Conservation (phyloP, 192 early-diverging fungal species). For the Coemansia sp. region DNA sequence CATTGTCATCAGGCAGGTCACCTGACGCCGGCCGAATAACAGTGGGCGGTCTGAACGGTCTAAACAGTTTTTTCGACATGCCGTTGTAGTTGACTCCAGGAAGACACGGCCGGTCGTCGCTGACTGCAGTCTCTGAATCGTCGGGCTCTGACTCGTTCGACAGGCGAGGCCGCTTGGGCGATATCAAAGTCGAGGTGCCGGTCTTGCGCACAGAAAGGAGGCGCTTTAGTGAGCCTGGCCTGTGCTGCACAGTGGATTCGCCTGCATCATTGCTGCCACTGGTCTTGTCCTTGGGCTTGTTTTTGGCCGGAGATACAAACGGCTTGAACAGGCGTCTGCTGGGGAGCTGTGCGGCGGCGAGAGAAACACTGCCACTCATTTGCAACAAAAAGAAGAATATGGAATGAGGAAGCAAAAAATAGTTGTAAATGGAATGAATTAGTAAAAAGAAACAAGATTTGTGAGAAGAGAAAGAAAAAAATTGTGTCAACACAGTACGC, state of each 20-base stretch:
- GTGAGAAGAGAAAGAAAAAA: neutral
- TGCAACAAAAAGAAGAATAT: neutral
- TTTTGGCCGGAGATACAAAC: slow-evolving; percentile 42
- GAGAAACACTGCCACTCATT: slow-evolving; percentile 25
- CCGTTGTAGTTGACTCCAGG: slow-evolving; percentile 52
- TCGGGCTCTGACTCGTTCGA: slow-evolving; percentile 7
- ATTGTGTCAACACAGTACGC: neutral
- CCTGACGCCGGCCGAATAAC: slow-evolving; percentile 4
- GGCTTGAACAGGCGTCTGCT: slow-evolving; percentile 42
- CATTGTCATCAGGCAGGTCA: slow-evolving; percentile 4
- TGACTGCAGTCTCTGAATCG: neutral
- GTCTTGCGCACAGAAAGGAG: slow-evolving; percentile 35
- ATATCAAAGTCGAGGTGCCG: neutral
- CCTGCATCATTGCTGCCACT: no score
- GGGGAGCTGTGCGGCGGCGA: slow-evolving; percentile 29
- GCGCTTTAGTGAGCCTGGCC: slow-evolving; percentile 24
- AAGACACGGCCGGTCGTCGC: slow-evolving; percentile 20
- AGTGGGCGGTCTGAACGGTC: slow-evolving; percentile 47
- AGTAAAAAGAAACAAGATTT: neutral
- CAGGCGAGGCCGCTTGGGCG: slow-evolving; percentile 19
- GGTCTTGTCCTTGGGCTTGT: neutral
- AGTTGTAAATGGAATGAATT: neutral
- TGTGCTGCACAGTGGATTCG: neutral
- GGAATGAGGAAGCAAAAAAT: neutral
- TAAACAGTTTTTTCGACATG: slow-evolving; percentile 47